phyloP scores from a whole-genome alignment of 768 basidiomycete species.

The Lactarius vividus region DNA sequence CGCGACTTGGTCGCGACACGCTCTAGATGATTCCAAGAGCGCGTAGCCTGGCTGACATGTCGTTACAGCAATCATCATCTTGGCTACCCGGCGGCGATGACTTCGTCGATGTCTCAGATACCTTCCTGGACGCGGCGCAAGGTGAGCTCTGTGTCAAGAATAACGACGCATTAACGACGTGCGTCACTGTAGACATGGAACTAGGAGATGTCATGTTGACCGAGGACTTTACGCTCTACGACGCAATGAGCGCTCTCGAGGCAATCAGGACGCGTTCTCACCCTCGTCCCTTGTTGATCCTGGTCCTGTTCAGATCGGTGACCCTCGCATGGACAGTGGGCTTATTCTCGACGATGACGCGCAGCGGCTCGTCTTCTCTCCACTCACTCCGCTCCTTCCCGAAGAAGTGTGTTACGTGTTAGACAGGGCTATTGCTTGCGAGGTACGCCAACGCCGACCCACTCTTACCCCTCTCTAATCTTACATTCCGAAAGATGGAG shows the following conservation, averaged over 20 bases:
- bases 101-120: conserved; percentile 60
- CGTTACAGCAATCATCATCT: neutral
- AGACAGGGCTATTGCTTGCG: conserved; percentile 72
- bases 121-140: conserved; percentile 58
- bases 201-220: conserved; percentile 61
- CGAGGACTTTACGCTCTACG: conserved; percentile 69
- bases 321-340: conserved; percentile 87
- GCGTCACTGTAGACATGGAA: conserved; percentile 52
- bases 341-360: conserved; percentile 44
- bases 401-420: conserved; percentile 88
- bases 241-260: conserved; percentile 95
- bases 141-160: conserved; percentile 41
- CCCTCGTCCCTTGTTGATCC: conserved; percentile 19
- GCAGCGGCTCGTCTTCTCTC: conserved; percentile 54
- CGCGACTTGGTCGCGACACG: conserved; percentile 9
- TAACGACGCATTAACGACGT: neutral
- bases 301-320: conserved; percentile 63
- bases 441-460: conserved; percentile 48
- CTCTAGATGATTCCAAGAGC: neutral
- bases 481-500: conserved; percentile 56
- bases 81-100: conserved; percentile 53
- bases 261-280: conserved; percentile 40
- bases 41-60: conserved; percentile 13
- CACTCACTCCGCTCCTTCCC: conserved; percentile 59
- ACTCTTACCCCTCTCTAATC: conserved; percentile 23